phyloP scores from a whole-genome alignment of 2,329 filamentous ascomycete genomes.

The Fusarium pilosicola region DNA sequence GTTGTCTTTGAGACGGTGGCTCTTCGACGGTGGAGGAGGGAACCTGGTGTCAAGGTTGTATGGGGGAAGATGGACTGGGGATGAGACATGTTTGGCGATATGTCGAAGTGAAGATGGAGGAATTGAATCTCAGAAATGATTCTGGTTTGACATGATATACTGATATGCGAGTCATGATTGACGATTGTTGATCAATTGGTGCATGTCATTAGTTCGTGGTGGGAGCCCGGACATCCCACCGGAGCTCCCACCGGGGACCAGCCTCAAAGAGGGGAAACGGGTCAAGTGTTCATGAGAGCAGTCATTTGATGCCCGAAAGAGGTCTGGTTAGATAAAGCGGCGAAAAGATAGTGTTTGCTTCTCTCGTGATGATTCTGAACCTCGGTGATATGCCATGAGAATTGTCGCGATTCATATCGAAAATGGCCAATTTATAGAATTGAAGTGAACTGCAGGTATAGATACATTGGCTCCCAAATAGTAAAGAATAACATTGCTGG shows the following conservation, averaged over 20 bases:
- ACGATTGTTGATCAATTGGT: background rate
- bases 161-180: background rate
- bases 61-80: conserved; percentile 22
- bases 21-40: conserved; percentile 1
- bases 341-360: background rate
- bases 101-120: accelerated
- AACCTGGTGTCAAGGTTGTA: conserved; percentile 1
- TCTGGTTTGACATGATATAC: background rate
- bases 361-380: too few relatives aligned
- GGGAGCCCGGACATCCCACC: conserved; percentile 1
- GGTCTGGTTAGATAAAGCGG: background rate
- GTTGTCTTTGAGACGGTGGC: conserved; percentile 13
- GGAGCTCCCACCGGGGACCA: background rate
- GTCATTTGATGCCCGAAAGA: background rate
- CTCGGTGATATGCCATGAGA: too few relatives aligned
- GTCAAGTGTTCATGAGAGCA: background rate
- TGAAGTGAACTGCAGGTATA: accelerated
- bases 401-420: too few relatives aligned
- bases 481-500: background rate
- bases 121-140: accelerated
- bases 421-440: accelerated
- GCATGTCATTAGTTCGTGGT: background rate
- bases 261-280: background rate
- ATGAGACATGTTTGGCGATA: conserved; percentile 13
- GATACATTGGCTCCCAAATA: background rate